These are phyloP conservation scores for Nicotiana otophora DNA, from an alignment of 257 asterid species.

Conservation along the genomic window DNA sequence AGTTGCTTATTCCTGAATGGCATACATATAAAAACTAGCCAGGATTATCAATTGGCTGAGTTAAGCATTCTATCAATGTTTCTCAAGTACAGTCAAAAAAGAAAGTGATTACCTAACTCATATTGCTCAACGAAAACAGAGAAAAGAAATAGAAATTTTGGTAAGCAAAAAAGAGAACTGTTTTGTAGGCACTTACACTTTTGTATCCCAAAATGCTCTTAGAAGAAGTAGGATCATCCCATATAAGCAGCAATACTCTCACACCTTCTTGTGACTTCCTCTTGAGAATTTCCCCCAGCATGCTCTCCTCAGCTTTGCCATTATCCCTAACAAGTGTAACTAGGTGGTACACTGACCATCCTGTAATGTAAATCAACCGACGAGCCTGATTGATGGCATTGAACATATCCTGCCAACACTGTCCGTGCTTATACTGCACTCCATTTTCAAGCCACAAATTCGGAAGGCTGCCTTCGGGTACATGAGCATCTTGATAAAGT, in stretches of 20 bases:
- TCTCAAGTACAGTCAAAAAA: not conserved
- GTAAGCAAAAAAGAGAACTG: not conserved
- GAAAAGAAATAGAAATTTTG: not conserved
- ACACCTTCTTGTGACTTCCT: conserved; percentile 91
- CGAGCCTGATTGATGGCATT: conserved; percentile 71
- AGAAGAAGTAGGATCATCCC: conserved; percentile 98
- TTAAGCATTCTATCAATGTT: not conserved
- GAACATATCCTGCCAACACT: conserved; percentile 80
- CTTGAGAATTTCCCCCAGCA: conserved; percentile 74
- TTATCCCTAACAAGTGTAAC: conserved; percentile 74
- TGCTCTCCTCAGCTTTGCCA: conserved; percentile 27
- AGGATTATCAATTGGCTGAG: not conserved
- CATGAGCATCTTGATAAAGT: conserved; percentile 89
- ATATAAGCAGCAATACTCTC: conserved; percentile 74
- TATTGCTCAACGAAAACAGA: not conserved
- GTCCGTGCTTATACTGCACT: conserved; percentile 34
- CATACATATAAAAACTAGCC: not conserved
- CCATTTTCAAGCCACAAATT: conserved; percentile 43
- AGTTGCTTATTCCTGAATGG: not conserved
- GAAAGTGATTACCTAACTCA: not conserved
- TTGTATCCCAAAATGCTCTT: conserved; percentile 72
- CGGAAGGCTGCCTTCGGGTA: conserved; percentile 45
- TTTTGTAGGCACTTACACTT: conserved; percentile 52
- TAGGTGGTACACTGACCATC: conserved; percentile 86
- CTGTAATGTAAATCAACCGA: conserved; percentile 68